These are phyloP conservation scores for Tinospora cordifolia DNA, from an alignment of 164 flowering plant genomes.

Conservation along the genomic window DNA sequence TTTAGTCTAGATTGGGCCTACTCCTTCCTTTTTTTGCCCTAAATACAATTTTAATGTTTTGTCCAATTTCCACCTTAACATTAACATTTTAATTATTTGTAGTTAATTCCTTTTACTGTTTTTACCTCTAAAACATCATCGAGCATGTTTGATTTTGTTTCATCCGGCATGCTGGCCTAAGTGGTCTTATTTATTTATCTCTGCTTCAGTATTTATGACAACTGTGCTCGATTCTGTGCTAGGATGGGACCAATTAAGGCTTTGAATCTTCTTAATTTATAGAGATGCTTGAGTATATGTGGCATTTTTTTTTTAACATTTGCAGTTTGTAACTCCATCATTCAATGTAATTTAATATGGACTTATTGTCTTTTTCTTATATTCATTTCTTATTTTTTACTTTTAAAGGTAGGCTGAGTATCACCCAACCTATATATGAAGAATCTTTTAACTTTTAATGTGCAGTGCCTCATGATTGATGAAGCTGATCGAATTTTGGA, in stretches of 20 bases:
- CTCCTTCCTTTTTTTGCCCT: no score
- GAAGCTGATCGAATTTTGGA: slow-evolving; percentile 96
- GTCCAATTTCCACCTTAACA: background rate
- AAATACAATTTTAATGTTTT: no score
- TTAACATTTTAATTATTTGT: background rate
- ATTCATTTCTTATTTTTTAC: background rate
- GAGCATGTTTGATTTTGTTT: no score
- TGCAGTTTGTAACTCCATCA: background rate
- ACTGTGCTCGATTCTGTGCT: background rate
- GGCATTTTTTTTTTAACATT: background rate
- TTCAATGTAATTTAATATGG: background rate
- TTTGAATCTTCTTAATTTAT: background rate
- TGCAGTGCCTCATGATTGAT: slow-evolving; percentile 91
- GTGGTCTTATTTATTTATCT: no score
- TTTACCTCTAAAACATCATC: no score
- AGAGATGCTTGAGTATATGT: background rate
- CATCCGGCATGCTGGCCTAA: no score
- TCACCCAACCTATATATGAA: background rate
- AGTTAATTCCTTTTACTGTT: no score
- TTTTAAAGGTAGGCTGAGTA: background rate
- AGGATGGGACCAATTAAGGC: background rate
- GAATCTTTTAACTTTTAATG: slow-evolving; percentile 5
- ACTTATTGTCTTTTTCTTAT: background rate
- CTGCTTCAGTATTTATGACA: no score
- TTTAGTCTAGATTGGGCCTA: no score